Conservation (phyloP, 768 basidiomycete species). For the Tulasnella sp. region DNA sequence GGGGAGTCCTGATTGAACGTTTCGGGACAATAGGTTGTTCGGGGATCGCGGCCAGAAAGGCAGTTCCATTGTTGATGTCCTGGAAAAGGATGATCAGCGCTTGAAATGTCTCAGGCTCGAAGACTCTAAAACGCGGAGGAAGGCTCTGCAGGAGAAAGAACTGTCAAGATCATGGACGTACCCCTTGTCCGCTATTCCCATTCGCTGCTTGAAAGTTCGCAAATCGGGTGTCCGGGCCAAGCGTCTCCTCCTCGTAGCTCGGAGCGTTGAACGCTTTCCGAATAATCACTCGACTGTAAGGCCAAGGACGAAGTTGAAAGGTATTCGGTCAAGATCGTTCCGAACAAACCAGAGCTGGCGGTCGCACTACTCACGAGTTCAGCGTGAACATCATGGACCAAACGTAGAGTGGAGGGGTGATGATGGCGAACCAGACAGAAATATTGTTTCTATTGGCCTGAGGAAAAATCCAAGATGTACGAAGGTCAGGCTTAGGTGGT, state of each 20-base stretch:
- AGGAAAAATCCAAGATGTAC: neutral
- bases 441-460: neutral
- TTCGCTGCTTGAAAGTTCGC: neutral
- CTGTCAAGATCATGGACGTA: neutral
- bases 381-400: slow-evolving; percentile 10
- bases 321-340: too few relatives aligned
- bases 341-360: neutral
- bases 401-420: neutral
- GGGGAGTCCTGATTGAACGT: too few relatives aligned
- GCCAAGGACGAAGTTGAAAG: too few relatives aligned
- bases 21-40: too few relatives aligned
- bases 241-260: neutral
- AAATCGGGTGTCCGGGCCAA: neutral
- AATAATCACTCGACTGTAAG: neutral
- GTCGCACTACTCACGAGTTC: slow-evolving; percentile 3
- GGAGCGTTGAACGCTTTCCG: neutral
- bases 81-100: too few relatives aligned
- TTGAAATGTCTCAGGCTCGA: too few relatives aligned
- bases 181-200: neutral
- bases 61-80: too few relatives aligned
- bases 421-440: neutral
- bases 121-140: neutral
- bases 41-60: too few relatives aligned
- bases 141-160: neutral
- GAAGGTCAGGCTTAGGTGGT: too few relatives aligned